A percentile compares a stretch with the other conserved stretches of the same genome.
Conservation (phyloP, 306 rosid species). For the Begonia peltatifolia region DNA sequence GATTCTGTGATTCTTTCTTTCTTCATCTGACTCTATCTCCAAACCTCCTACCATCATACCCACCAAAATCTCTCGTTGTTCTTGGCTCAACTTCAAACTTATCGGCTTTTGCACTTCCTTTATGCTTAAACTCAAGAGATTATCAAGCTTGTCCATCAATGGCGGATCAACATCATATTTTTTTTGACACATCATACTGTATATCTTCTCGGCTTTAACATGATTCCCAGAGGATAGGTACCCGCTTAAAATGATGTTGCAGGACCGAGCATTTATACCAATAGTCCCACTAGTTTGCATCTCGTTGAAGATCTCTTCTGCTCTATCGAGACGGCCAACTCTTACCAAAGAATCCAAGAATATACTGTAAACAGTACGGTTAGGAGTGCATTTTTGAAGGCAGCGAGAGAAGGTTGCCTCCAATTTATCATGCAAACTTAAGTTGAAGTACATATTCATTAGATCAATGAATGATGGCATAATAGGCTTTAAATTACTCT, state of each 20-base stretch:
- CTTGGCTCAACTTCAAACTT: slow-evolving; percentile 65
- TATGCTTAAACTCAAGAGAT: slow-evolving; percentile 58
- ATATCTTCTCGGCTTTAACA: slow-evolving; percentile 62
- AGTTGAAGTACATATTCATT: slow-evolving; percentile 59
- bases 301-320: slow-evolving; percentile 49
- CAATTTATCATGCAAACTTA: slow-evolving; percentile 48
- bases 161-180: slow-evolving; percentile 53
- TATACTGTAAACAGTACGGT: slow-evolving; percentile 45
- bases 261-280: slow-evolving; percentile 62
- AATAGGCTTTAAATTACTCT: slow-evolving; percentile 57
- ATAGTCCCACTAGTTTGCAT: slow-evolving; percentile 40
- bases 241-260: slow-evolving; percentile 74
- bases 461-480: slow-evolving; percentile 49
- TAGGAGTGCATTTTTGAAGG: slow-evolving; percentile 68
- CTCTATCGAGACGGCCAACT: slow-evolving; percentile 53
- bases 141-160: slow-evolving; percentile 59
- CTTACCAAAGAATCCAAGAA: slow-evolving; percentile 82
- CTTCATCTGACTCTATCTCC: slow-evolving; percentile 63
- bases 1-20: slow-evolving; percentile 47
- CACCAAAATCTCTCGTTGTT: slow-evolving; percentile 73
- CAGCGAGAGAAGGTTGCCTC: slow-evolving; percentile 53
- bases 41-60: slow-evolving; percentile 84
- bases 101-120: slow-evolving; percentile 35
- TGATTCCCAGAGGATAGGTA: slow-evolving; percentile 48
- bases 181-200: slow-evolving; percentile 64